Conservation (phyloP, 2,329 filamentous ascomycete genomes). For the Colletotrichum gloeosporioides region DNA sequence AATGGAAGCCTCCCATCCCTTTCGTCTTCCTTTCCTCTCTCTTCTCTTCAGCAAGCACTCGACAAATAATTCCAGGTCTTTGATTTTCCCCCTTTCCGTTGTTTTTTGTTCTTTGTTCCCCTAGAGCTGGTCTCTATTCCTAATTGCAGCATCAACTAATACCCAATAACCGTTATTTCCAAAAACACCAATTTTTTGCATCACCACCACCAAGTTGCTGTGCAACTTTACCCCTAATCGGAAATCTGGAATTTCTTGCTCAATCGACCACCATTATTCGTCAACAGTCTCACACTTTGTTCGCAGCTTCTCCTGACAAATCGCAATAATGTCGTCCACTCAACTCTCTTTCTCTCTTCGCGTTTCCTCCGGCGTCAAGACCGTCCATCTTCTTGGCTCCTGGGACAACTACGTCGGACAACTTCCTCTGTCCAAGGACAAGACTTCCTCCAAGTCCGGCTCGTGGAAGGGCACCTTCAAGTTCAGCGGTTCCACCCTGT, state of each 20-base stretch:
- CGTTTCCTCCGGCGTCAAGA: conserved; percentile 96
- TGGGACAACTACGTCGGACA: conserved; percentile 98
- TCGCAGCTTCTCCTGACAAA: conserved; percentile 38
- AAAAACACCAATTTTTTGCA: conserved; percentile 22
- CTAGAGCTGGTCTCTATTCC: conserved; percentile 62
- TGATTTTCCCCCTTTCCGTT: conserved; percentile 48
- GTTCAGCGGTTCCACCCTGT: conserved; percentile 86
- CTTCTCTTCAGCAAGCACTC: conserved; percentile 70
- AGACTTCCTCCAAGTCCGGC: conserved; percentile 80
- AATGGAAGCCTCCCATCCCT: conserved; percentile 40
- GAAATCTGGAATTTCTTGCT: conserved; percentile 63
- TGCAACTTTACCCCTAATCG: conserved; percentile 49
- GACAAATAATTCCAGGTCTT: conserved; percentile 58
- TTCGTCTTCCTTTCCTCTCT: conserved; percentile 48
- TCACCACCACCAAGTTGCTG: conserved; percentile 38
- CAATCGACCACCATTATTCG: conserved; percentile 40
- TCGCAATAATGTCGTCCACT: conserved; percentile 79
- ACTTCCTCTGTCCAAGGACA: conserved; percentile 92
- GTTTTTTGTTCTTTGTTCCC: conserved; percentile 43
- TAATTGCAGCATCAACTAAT: conserved; percentile 26
- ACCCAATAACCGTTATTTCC: conserved; percentile 26
- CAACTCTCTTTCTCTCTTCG: conserved; percentile 96
- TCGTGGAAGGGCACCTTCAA: conserved; percentile 97
- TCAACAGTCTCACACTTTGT: conserved; percentile 3
- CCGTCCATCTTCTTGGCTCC: conserved; percentile 94